phyloP scores from a whole-genome alignment of 2,329 filamentous ascomycete genomes.

The Raffaelea arxii region DNA sequence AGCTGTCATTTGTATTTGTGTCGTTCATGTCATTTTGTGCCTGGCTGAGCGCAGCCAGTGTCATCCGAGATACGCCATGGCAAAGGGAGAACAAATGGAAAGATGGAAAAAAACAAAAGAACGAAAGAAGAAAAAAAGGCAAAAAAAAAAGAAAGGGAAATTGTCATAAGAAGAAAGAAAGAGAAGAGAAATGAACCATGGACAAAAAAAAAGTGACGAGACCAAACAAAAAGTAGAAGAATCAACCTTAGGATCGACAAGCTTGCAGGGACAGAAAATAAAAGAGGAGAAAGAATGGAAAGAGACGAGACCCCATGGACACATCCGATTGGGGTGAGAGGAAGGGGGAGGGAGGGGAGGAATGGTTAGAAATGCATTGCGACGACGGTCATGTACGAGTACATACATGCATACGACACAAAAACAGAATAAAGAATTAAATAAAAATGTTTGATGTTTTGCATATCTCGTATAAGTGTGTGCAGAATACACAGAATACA shows the following conservation, averaged over 20 bases:
- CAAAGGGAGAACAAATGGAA: background rate
- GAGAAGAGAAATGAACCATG: background rate
- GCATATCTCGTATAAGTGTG: too few species aligned
- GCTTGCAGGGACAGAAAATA: too few species aligned
- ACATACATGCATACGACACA: too few species aligned
- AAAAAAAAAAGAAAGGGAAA: background rate
- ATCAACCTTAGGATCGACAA: background rate
- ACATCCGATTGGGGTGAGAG: background rate
- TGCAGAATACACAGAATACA: too few species aligned
- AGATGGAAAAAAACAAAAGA: background rate
- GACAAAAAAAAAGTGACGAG: background rate
- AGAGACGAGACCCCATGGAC: background rate
- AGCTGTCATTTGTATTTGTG: background rate
- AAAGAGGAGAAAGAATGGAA: background rate
- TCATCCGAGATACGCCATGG: background rate
- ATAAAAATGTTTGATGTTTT: too few species aligned
- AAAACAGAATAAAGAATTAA: too few species aligned
- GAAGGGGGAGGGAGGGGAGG: too few species aligned
- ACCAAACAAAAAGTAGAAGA: background rate
- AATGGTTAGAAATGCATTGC: too few species aligned
- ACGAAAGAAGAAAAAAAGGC: background rate
- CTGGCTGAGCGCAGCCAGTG: background rate
- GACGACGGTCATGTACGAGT: too few species aligned
- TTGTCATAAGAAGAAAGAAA: background rate
- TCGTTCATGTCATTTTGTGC: background rate